Evolutionary conservation across 257 asterid genomes (phyloP).

Genomic region (Handroanthus guayacan): DNA sequence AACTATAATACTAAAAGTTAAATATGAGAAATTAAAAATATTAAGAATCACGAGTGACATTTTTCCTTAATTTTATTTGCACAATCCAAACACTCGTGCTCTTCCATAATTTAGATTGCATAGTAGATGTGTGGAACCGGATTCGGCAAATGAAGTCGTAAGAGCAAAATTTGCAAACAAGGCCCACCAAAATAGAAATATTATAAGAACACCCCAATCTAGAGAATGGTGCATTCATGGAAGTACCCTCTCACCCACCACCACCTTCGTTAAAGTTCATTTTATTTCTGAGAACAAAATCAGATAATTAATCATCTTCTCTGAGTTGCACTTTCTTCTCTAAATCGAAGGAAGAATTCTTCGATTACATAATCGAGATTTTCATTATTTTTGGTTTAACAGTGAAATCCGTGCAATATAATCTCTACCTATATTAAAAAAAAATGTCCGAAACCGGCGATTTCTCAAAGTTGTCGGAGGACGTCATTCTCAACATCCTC

Average conservation of each 20-base stretch:
- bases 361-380: not conserved
- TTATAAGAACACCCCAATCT: not conserved
- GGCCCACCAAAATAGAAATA: not conserved
- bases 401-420: not conserved
- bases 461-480: slow-evolving; percentile 68
- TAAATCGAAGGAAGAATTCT: not conserved
- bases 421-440: too few species aligned
- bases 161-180: not conserved
- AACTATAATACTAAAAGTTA: too few species aligned
- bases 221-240: not conserved
- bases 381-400: not conserved
- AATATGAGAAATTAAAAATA: too few species aligned
- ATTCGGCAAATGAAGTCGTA: too few species aligned
- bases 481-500: slow-evolving; percentile 65
- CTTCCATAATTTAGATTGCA: too few species aligned
- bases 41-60: too few species aligned
- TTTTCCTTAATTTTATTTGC: too few species aligned
- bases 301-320: not conserved
- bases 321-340: not conserved
- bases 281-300: not conserved
- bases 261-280: not conserved
- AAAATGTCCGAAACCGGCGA: slow-evolving; percentile 37
- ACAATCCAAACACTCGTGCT: too few species aligned
- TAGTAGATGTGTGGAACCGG: too few species aligned
- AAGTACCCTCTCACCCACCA: not conserved